A percentile compares a stretch with the other conserved stretches of the same genome.
phyloP scores from a whole-genome alignment of 768 basidiomycete genomes.

The Scleroderma citrinum region DNA sequence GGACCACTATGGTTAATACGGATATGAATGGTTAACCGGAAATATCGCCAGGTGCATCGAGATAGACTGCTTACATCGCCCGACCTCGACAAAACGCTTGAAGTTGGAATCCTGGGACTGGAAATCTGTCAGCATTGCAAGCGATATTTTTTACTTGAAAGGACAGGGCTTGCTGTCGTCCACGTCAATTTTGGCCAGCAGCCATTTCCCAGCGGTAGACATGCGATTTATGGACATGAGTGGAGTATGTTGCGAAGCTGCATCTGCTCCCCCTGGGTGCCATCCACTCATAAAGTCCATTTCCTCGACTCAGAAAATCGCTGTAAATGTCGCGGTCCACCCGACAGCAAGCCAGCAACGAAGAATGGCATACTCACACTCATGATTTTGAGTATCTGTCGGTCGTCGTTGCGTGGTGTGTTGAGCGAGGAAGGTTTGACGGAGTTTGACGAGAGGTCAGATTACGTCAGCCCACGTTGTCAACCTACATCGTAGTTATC shows the following conservation, averaged over 20 bases:
- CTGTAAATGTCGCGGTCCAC: background rate
- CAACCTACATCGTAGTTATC: background rate
- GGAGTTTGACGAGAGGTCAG: background rate
- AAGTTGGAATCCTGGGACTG: constrained; percentile 73
- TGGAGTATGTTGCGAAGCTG: background rate
- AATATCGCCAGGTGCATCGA: background rate
- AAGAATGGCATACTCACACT: background rate
- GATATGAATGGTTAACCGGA: background rate
- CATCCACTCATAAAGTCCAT: background rate
- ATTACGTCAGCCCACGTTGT: background rate
- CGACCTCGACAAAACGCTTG: constrained; percentile 97
- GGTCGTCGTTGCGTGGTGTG: background rate
- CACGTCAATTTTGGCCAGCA: no score
- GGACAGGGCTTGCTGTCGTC: background rate
- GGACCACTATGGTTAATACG: constrained; percentile 52
- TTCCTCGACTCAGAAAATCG: background rate
- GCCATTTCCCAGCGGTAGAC: no score
- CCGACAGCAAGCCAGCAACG: background rate
- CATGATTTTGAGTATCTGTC: background rate
- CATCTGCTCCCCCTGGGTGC: background rate
- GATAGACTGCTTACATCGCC: constrained; percentile 58
- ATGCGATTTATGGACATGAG: background rate
- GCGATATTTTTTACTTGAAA: background rate
- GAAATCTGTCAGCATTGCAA: background rate
- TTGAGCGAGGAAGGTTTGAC: background rate